Evolutionary conservation across 2,329 filamentous ascomycete species (phyloP).

Genomic region (Podosphaera leucotricha): DNA sequence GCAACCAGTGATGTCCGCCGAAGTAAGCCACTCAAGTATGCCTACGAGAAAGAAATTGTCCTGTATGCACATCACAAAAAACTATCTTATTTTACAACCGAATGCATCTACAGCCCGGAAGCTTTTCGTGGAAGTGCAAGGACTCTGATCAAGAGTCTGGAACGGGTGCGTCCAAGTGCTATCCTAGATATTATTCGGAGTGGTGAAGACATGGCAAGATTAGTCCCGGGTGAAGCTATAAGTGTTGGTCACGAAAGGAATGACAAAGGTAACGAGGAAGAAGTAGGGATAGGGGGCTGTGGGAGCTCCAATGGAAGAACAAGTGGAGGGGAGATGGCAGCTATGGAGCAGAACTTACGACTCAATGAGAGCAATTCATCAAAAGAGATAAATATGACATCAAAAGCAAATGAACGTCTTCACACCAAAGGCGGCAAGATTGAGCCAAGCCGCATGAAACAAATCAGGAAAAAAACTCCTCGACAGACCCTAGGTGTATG

Average conservation of each 20-base stretch:
- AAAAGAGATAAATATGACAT: conserved; percentile 42
- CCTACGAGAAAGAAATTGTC: conserved; percentile 97
- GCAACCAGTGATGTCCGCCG: conserved; percentile 71
- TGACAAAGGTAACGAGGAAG: conserved; percentile 15
- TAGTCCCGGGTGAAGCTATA: conserved; percentile 42
- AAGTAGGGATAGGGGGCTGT: conserved; percentile 45
- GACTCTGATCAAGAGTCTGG: conserved; percentile 81
- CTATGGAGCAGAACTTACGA: conserved; percentile 51
- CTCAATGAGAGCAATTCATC: conserved; percentile 35
- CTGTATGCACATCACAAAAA: conserved; percentile 93
- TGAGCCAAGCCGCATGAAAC: conserved; percentile 9
- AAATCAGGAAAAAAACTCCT: conserved; percentile 18
- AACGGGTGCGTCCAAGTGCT: conserved; percentile 77
- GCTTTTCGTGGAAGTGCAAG: conserved; percentile 85
- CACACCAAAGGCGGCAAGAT: too few relatives aligned
- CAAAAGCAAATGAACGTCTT: conserved; percentile 9
- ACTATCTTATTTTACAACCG: conserved; percentile 92
- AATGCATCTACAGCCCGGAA: conserved; percentile 95
- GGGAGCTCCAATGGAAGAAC: conserved; percentile 41
- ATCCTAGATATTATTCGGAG: conserved; percentile 88
- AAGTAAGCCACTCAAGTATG: conserved; percentile 92
- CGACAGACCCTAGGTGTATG: conserved; percentile 64
- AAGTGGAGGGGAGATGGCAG: conserved; percentile 55
- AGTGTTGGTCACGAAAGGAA: conserved; percentile 23
- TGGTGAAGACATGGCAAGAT: conserved; percentile 81